Conservation (phyloP, 164 flowering plant species). For the Santalum album region DNA sequence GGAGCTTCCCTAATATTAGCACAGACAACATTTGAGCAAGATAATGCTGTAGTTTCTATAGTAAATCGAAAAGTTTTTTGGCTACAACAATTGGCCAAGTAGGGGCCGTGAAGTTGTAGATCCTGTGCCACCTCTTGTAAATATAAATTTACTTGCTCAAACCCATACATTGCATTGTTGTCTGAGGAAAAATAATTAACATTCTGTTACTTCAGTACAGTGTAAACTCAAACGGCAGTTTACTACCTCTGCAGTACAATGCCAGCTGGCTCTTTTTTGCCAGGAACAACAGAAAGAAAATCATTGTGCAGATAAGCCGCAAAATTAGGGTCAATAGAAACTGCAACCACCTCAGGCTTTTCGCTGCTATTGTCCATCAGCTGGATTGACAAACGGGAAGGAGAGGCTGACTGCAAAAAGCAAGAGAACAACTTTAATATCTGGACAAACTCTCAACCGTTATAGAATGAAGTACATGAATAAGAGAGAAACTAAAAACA, state of each 20-base stretch:
- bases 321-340: slow-evolving; percentile 57
- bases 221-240: no score
- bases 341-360: slow-evolving; percentile 58
- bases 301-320: slow-evolving; percentile 47
- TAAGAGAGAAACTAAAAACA: not conserved
- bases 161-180: no score
- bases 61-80: no score
- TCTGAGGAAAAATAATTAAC: no score
- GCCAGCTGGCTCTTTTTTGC: slow-evolving; percentile 30
- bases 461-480: not conserved
- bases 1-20: no score
- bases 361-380: slow-evolving; percentile 53
- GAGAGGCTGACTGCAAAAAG: slow-evolving; percentile 34
- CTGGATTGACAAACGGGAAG: slow-evolving; percentile 44
- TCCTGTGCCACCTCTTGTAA: no score
- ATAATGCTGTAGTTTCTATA: no score
- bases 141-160: no score
- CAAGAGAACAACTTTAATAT: not conserved
- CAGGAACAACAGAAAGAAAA: slow-evolving; percentile 25
- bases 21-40: no score
- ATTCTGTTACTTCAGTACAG: no score
- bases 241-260: slow-evolving; percentile 41
- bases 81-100: no score
- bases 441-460: not conserved
- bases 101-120: no score